phyloP scores from a whole-genome alignment of 495 filamentous ascomycete species.

The Neurospora sp. region DNA sequence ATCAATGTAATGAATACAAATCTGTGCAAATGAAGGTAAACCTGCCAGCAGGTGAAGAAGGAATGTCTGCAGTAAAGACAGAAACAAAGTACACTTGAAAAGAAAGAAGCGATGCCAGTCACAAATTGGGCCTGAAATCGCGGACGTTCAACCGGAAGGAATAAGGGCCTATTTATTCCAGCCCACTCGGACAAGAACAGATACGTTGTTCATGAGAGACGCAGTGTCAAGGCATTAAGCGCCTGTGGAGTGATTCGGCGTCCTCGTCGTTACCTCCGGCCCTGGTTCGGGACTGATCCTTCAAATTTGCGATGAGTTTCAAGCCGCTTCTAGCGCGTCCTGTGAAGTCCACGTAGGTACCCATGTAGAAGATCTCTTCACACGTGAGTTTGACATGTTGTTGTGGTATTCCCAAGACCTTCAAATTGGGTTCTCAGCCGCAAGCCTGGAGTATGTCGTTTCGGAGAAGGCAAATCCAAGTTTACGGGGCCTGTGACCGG shows the following conservation, averaged over 20 bases:
- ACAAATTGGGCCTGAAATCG: not conserved
- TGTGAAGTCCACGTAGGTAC: not conserved
- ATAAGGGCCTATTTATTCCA: not conserved
- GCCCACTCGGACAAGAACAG: not conserved
- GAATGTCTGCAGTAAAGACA: slow-evolving; percentile 5
- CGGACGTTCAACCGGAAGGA: slow-evolving; percentile 8
- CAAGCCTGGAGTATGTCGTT: not conserved
- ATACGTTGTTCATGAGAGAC: not conserved
- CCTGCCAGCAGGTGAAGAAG: slow-evolving; percentile 1
- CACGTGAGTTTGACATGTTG: not conserved
- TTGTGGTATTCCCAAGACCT: not conserved
- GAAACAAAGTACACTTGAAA: slow-evolving; percentile 6
- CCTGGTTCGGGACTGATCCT: not conserved
- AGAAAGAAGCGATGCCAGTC: not conserved
- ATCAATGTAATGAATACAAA: not conserved
- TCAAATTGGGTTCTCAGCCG: not conserved
- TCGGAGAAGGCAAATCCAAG: not conserved
- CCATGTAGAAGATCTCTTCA: not conserved
- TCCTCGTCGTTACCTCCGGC: not conserved
- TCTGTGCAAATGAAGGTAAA: slow-evolving; percentile 6
- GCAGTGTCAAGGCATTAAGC: not conserved
- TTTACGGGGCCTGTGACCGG: not conserved
- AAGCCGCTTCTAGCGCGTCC: not conserved
- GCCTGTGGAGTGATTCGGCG: not conserved
- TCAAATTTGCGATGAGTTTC: not conserved